Percentiles rank a stretch among this genome's conserved stretches.
Evolutionary conservation across 2,329 filamentous ascomycete species (phyloP).

Genomic region (Verticillium nubilum): DNA sequence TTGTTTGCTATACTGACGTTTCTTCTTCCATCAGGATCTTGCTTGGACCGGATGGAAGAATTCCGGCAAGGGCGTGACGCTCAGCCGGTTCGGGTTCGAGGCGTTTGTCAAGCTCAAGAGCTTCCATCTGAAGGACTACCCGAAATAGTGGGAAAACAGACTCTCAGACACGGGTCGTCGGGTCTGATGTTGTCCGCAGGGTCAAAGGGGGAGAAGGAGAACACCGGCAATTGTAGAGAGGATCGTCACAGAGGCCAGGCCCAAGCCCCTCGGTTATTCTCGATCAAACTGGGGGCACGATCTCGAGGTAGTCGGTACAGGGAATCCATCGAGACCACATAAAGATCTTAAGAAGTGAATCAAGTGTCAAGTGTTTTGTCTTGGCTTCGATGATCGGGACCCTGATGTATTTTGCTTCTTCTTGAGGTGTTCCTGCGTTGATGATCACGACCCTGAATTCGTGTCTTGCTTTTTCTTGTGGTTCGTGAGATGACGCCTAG

Average conservation of each 20-base stretch:
- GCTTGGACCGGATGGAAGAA: constrained; percentile 99
- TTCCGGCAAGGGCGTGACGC: constrained; percentile 83
- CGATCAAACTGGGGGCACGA: background rate
- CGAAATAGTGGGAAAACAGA: constrained; percentile 39
- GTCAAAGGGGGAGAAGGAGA: background rate
- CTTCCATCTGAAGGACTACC: constrained; percentile 83
- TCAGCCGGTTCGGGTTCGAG: constrained; percentile 88
- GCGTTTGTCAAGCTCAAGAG: constrained; percentile 96
- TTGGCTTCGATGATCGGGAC: background rate
- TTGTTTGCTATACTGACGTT: background rate
- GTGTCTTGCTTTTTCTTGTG: background rate
- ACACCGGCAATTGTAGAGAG: background rate
- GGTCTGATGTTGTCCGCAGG: background rate
- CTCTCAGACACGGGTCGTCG: background rate
- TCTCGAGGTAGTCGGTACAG: background rate
- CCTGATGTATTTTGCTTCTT: background rate
- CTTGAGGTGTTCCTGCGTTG: background rate
- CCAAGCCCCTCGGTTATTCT: background rate
- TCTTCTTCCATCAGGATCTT: constrained; percentile 57
- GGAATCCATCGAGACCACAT: background rate
- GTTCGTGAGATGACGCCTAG: no score
- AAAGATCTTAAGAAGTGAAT: background rate
- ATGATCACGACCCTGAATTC: background rate
- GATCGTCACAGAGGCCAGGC: background rate
- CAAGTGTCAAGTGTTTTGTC: background rate